Evolutionary conservation across 257 asterid genomes (phyloP).

Genomic region (Catharanthus roseus): DNA sequence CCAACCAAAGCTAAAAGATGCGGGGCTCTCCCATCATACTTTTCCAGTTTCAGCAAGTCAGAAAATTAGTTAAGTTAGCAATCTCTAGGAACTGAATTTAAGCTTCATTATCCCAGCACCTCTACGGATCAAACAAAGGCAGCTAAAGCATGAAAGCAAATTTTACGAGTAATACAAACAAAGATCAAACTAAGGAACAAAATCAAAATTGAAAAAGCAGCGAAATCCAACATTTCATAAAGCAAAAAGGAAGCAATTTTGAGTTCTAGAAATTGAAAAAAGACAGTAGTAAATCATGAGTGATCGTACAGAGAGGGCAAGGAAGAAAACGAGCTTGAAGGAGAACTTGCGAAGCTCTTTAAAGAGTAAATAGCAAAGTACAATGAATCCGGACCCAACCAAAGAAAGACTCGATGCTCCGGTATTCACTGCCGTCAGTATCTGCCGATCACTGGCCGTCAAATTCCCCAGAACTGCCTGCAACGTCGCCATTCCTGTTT

Average conservation of each 20-base stretch:
- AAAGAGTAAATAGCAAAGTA: slow-evolving; percentile 80
- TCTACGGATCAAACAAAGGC: background rate
- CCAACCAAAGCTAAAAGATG: background rate
- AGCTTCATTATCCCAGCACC: background rate
- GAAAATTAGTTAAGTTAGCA: background rate
- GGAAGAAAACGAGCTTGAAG: slow-evolving; percentile 98
- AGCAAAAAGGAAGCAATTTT: background rate
- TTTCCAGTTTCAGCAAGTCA: background rate
- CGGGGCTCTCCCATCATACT: background rate
- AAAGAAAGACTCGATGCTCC: slow-evolving; percentile 82
- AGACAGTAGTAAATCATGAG: background rate
- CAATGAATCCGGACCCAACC: slow-evolving; percentile 91
- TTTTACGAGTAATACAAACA: background rate
- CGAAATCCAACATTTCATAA: background rate
- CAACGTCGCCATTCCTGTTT: slow-evolving; percentile 55
- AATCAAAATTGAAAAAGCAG: background rate
- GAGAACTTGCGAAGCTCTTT: slow-evolving; percentile 95
- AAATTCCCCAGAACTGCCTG: slow-evolving; percentile 77
- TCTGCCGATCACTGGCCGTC: slow-evolving; percentile 59
- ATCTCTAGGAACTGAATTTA: background rate
- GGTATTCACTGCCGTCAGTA: slow-evolving; percentile 68
- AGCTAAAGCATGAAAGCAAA: background rate
- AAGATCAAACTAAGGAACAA: background rate
- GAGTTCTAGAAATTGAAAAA: slow-evolving; percentile 1
- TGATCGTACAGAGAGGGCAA: slow-evolving; percentile 74